Base-by-base conservation (phyloP, 2,329 filamentous ascomycete genomes). In the Fusarium sp. region DNA sequence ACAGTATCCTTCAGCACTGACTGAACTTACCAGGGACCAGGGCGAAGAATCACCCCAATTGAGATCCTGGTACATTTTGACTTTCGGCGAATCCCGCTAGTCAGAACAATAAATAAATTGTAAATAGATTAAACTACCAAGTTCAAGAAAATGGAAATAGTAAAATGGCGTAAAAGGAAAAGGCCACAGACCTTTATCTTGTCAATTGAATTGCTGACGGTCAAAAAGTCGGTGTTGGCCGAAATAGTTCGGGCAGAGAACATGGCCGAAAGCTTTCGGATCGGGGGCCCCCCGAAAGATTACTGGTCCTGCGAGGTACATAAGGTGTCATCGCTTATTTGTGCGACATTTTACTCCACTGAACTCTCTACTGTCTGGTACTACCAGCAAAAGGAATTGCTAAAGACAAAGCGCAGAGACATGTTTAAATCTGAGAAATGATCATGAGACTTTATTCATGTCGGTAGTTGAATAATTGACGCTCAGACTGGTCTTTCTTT, bases 261-360 rank as follows among this genome's bases (percentile, higher is more conserved):
- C 46, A 46, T 59, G 32, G 61, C 63, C 63, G 63, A 66, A 66
- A 66, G 34, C 53, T 60, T 66, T 66, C 63, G 63, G 57, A 12
- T 38, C 34, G 34, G 34, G 9, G 34, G 1, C 18, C 34, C 18
- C 3, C 34, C 34, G 34, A 38, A 38, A 38, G 4, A 7, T 38
- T n/a, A n/a, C 34, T 38, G 34, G 18, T n/a, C 34, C 34, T 38
- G 18, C 18, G 18, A 38, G 34, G 34, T 38, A 38, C 34, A 43
- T 52, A 43, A 52, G 50, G 50, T 52, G 9, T 34, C 15, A 52
- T 52, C 34, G 50, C 50, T 27, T 14, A 27, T 11, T 16, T 38
- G 24, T 43, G 50, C 32, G 5, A 52, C 50, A 52, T 43, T 52
- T 24, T 24, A 42, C 32, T 52, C 34, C n/a, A n/a, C n/a, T n/a